A percentile compares a stretch with the other conserved stretches of the same genome.
phyloP scores from a whole-genome alignment of 2,329 filamentous ascomycete genomes.

The Diaporthe capsici region DNA sequence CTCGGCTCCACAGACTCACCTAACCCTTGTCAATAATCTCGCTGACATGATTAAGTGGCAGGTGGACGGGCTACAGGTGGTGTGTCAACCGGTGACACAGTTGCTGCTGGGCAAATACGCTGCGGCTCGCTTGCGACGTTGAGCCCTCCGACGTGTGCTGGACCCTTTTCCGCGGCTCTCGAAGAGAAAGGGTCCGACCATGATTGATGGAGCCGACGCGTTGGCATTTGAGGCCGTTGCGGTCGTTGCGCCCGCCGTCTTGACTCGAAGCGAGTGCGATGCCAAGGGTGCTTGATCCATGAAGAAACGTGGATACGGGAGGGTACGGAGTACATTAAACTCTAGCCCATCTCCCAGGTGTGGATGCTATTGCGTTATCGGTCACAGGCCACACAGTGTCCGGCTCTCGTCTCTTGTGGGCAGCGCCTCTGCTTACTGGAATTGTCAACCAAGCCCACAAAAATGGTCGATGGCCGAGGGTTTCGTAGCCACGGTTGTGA shows the following conservation, averaged over 20 bases:
- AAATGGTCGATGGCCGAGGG: constrained; percentile 8
- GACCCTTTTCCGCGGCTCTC: neutral
- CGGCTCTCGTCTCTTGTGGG: neutral
- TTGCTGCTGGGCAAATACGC: neutral
- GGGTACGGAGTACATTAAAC: constrained; percentile 13
- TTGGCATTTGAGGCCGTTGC: constrained; percentile 9
- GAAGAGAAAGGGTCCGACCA: neutral
- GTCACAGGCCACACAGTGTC: constrained; percentile 32
- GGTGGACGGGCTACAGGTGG: constrained; percentile 15
- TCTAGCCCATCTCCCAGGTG: constrained; percentile 24
- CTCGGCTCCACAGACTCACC: constrained; percentile 3
- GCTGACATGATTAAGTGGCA: constrained; percentile 31
- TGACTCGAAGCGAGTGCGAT: constrained; percentile 33
- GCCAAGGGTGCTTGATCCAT: constrained; percentile 33
- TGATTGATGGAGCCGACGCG: neutral
- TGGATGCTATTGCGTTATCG: constrained; percentile 30
- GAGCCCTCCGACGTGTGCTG: neutral
- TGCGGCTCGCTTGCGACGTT: constrained; percentile 21
- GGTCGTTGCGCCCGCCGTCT: neutral
- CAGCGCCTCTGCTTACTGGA: neutral
- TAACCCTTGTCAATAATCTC: constrained; percentile 24
- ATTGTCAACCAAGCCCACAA: constrained; percentile 9
- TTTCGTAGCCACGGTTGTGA: neutral
- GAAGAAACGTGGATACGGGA: constrained; percentile 31
- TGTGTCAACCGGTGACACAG: constrained; percentile 18